Evolutionary conservation across 1,139 yeast genomes (phyloP).

Genomic region (Oligophagozyma castellii): DNA sequence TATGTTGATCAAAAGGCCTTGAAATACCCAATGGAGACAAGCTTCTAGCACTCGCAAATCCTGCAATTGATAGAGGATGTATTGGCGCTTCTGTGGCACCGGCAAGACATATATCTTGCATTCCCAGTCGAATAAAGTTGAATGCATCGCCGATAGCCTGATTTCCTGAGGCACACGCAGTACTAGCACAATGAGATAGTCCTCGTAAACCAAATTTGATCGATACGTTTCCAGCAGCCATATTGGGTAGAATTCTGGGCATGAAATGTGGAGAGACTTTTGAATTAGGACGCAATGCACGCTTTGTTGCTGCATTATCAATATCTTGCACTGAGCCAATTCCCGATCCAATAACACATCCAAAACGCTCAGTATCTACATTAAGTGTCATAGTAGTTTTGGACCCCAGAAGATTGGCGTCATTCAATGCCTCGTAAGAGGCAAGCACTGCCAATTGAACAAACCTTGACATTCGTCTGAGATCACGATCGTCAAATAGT

Average conservation of each 20-base stretch:
- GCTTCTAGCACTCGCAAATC: constrained; percentile 83
- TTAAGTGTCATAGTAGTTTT: constrained; percentile 21
- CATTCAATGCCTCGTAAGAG: constrained; percentile 59
- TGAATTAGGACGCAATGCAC: constrained; percentile 34
- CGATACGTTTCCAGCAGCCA: constrained; percentile 91
- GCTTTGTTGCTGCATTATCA: constrained; percentile 40
- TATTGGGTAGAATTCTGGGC: constrained; percentile 72
- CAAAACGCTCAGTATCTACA: constrained; percentile 25
- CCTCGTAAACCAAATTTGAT: constrained; percentile 67
- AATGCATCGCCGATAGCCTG: constrained; percentile 91
- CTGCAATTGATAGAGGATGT: constrained; percentile 80
- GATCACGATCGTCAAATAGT: constrained; percentile 19
- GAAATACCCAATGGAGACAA: constrained; percentile 55
- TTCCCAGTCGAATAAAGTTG: constrained; percentile 64
- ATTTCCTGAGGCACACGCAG: constrained; percentile 96
- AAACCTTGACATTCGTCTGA: constrained; percentile 53
- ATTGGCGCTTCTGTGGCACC: constrained; percentile 87
- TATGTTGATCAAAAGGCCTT: constrained; percentile 68
- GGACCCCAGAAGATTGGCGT: constrained; percentile 33
- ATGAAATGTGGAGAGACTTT: constrained; percentile 75
- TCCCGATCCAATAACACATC: constrained; percentile 87
- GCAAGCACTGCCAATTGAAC: constrained; percentile 74
- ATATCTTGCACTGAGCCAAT: constrained; percentile 79
- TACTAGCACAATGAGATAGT: constrained; percentile 76
- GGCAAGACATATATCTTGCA: constrained; percentile 77